These are phyloP conservation scores for Sphagnum magellanicum DNA, from an alignment of 228 moss, liverwort and hornwort species.

Conservation along the genomic window DNA sequence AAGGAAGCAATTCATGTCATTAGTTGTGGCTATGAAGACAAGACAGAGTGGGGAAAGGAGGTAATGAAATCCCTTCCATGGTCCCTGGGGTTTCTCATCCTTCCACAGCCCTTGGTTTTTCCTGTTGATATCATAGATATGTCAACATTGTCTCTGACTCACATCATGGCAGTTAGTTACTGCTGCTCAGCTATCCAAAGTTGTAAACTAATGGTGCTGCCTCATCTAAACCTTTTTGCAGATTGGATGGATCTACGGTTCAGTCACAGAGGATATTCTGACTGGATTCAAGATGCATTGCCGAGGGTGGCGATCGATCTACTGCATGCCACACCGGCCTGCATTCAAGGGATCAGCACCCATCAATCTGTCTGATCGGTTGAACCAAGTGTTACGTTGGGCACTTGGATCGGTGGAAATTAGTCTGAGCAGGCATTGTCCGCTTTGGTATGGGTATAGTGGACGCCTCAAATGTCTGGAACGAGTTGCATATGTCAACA, in stretches of 20 bases:
- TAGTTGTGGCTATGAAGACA: conserved; percentile 88
- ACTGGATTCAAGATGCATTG: conserved; percentile 96
- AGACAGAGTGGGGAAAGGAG: conserved; percentile 94
- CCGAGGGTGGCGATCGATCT: conserved; percentile 85
- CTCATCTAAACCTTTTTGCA: conserved; percentile 9
- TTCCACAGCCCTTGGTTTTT: too few relatives aligned
- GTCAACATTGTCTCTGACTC: too few relatives aligned
- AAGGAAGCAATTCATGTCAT: conserved; percentile 93
- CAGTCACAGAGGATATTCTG: conserved; percentile 94
- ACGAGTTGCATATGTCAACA: conserved; percentile 82
- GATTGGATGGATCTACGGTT: conserved; percentile 97
- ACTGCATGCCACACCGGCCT: conserved; percentile 70
- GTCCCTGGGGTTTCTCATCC: too few relatives aligned
- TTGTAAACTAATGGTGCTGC: too few relatives aligned
- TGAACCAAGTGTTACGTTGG: conserved; percentile 90
- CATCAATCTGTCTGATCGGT: conserved; percentile 81
- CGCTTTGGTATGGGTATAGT: conserved; percentile 75
- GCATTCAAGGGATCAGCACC: conserved; percentile 92
- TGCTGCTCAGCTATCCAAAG: too few relatives aligned
- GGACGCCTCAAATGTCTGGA: conserved; percentile 80
- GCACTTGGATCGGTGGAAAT: conserved; percentile 88
- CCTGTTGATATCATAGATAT: too few relatives aligned
- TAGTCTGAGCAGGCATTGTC: conserved; percentile 83
- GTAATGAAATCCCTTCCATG: conserved; percentile 3
- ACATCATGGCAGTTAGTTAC: too few relatives aligned